These are phyloP conservation scores for Cladorrhinum sp. DNA, from an alignment of 2,329 filamentous ascomycete species.

Conservation along the genomic window DNA sequence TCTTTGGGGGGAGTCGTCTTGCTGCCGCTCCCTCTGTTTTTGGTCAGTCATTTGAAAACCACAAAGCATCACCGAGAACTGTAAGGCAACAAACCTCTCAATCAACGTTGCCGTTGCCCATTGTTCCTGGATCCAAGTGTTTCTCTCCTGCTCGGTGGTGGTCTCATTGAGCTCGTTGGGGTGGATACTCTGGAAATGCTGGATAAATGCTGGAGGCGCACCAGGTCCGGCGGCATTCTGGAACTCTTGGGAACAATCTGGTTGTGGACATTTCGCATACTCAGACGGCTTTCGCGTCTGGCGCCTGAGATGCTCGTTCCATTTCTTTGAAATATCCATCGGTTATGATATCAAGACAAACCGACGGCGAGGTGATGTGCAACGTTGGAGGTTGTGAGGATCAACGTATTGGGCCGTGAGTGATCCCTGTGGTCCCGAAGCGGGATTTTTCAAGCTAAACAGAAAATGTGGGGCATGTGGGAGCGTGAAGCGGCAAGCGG, in stretches of 20 bases:
- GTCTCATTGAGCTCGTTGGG: slow-evolving; percentile 12
- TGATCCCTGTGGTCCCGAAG: too few species aligned
- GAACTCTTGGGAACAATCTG: slow-evolving; percentile 11
- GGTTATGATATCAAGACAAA: too few species aligned
- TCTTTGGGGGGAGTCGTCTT: background rate
- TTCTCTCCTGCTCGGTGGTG: slow-evolving; percentile 12
- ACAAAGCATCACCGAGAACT: background rate
- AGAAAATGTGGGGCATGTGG: too few species aligned
- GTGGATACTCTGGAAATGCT: slow-evolving; percentile 13
- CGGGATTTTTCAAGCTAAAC: too few species aligned
- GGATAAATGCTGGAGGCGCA: slow-evolving; percentile 3
- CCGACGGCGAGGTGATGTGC: background rate
- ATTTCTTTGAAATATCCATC: slow-evolving; percentile 10
- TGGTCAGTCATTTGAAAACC: slow-evolving; percentile 4
- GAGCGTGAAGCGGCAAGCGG: too few species aligned
- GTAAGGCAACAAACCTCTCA: slow-evolving; percentile 14
- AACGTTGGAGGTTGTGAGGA: background rate
- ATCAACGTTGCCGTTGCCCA: slow-evolving; percentile 12
- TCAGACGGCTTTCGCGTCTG: background rate
- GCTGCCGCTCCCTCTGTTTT: slow-evolving; percentile 7
- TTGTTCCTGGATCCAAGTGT: slow-evolving; percentile 1
- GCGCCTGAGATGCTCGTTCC: slow-evolving; percentile 15
- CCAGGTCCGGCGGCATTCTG: background rate
- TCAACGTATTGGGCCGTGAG: too few species aligned
- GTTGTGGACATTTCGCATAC: background rate